These are phyloP conservation scores for Solanum tarapatanum DNA, from an alignment of 257 asterid genomes.

Conservation along the genomic window DNA sequence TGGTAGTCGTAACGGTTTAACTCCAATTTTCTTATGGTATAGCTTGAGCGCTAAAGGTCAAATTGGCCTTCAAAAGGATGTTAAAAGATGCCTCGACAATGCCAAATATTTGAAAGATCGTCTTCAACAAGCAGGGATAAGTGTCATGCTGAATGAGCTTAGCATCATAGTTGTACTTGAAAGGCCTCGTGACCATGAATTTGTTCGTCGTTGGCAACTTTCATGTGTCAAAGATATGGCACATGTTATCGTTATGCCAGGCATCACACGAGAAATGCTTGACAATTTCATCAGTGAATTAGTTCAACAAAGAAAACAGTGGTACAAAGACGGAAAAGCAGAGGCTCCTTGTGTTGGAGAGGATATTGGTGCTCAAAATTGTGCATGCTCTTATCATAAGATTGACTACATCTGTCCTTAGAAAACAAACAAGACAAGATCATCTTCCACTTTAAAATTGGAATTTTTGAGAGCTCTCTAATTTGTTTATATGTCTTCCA, in stretches of 20 bases:
- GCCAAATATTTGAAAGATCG: conserved; percentile 8
- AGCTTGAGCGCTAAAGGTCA: conserved; percentile 9
- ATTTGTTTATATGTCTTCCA: too few species aligned
- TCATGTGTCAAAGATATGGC: neutral
- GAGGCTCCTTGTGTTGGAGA: neutral
- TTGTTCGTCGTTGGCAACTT: neutral
- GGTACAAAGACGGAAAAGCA: neutral
- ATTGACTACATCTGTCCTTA: neutral
- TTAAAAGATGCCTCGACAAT: conserved; percentile 1
- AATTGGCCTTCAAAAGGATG: neutral
- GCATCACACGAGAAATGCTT: conserved; percentile 4
- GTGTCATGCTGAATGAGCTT: conserved; percentile 8
- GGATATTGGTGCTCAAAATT: conserved; percentile 3
- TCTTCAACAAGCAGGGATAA: conserved; percentile 6
- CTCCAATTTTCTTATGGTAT: conserved; percentile 1
- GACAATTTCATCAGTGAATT: conserved; percentile 4
- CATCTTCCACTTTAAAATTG: neutral
- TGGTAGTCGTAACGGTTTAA: too few species aligned
- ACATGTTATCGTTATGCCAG: conserved; percentile 13
- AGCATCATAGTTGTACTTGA: neutral
- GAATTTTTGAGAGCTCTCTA: too few species aligned
- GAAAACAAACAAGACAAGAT: neutral
- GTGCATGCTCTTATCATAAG: neutral
- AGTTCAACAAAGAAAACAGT: neutral
- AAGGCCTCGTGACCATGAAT: neutral